A percentile compares a stretch with the other conserved stretches of the same genome.
These are phyloP conservation scores for Hura crepitans DNA, from an alignment of 441 rosid species.

Conservation along the genomic window DNA sequence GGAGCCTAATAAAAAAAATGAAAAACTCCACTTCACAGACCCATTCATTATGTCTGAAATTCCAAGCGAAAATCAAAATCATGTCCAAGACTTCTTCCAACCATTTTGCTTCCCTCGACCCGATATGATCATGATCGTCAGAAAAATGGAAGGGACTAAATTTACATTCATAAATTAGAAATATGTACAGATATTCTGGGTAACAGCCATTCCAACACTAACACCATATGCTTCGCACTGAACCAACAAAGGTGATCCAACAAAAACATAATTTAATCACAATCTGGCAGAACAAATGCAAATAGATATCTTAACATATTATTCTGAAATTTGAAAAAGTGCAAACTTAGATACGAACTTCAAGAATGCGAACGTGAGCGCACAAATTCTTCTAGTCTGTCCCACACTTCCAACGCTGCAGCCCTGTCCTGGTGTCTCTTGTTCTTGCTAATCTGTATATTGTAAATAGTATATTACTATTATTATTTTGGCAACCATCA, in stretches of 20 bases:
- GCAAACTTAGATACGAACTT: slow-evolving; percentile 22
- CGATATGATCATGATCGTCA: neutral
- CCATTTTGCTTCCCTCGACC: neutral
- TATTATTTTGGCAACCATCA: neutral
- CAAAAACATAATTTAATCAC: slow-evolving; percentile 1
- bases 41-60: neutral
- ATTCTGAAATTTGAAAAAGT: slow-evolving; percentile 16
- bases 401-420: slow-evolving; percentile 97
- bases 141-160: neutral
- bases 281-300: neutral
- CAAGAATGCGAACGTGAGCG: slow-evolving; percentile 77
- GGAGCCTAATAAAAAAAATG: neutral
- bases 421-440: slow-evolving; percentile 93
- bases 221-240: neutral
- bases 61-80: neutral
- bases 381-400: slow-evolving; percentile 80
- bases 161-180: neutral
- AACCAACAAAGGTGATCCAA: neutral
- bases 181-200: neutral
- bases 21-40: neutral
- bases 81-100: neutral
- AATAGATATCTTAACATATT: slow-evolving; percentile 3
- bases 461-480: neutral
- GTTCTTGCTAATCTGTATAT: slow-evolving; percentile 87
- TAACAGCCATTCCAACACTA: neutral